Base-by-base conservation (phyloP, 2,329 filamentous ascomycete genomes). In the Madurella mycetomatis region DNA sequence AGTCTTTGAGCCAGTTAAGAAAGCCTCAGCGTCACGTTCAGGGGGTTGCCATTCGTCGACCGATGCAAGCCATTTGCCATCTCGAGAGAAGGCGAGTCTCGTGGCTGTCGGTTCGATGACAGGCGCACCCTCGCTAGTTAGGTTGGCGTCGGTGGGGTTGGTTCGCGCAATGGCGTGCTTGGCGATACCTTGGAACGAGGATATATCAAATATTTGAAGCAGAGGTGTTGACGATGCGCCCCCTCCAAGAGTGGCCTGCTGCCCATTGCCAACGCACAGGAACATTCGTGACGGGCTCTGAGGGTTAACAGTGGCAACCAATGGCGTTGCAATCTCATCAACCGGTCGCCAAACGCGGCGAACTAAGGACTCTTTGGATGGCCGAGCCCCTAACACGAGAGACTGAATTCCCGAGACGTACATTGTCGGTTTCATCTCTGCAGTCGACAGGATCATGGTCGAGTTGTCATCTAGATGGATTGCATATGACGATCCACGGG, bases 381-480 rank as follows among this genome's bases (percentile, higher is more conserved):
- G 72, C 15, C 73, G 71, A 17, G 75, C 72, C 39, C 77, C 73
- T n/a, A 80, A 70, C 4, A 80, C 75, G 15, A 79, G 73, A 3
- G 80, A 77, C 69, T 96, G 92, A 41, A 97, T 82, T 1, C 92
- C 91, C 17, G 88, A 86, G 55, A 96, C 82, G 64, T 91, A 94
- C 16, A 88, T 83, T 15, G 86, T 90, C 4, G 94, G 90, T 66
- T 87, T 85, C 69, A 97, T 78, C 69, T 97, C 92, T 12, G 90
- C 84, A 3, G 94, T 96, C 2, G 92, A 96, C 15, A 99, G 71
- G 7, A 96, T 78, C 80, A 97, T 92, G 51, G 87, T 78, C 1
- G 91, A 96, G 70, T 99, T 99, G 69, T 97, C 92, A 30, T 91
- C 89, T 48, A 97, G 78, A 61, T 91, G 88, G 19, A 97, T 70